Base-by-base conservation (phyloP, 192 early-diverging fungal genomes). In the Polychytrium aggregatum region DNA sequence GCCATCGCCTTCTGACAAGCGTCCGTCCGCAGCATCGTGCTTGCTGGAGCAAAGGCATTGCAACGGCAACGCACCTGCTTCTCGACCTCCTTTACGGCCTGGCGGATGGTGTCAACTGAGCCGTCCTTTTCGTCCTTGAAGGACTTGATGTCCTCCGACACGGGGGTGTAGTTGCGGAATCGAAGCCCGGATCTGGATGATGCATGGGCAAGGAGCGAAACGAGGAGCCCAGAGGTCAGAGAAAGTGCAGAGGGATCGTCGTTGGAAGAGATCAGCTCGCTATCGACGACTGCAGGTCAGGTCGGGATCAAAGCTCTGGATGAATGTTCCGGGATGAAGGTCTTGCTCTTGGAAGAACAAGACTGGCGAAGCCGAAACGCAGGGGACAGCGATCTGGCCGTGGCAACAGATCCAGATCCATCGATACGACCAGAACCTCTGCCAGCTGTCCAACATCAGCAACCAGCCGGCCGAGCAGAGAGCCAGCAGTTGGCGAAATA, bases 101-200 rank as follows among this genome's bases (percentile, higher is more conserved):
- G 67, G 0, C 55, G 47, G 16, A 62, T 62, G 25, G 70, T 71
- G 9, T 60, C 50, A 30, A 70, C 72, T 21, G 71, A 58, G 18
- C 49, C 48, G 38, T 55, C 57, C n/a, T 61, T 59, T 6, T 64
- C 39, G 9, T 48, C 31, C 6, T 31, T 22, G n/a, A 30, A 56
- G 5, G 59, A 21, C 37, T 69, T 67, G 46, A 82, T 43, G 11
- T 61, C 42, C 34, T 70, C 58, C 44, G 70, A 62, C 28, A 48
- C 33, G 0, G 79, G 79, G 20, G 59, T 55, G 46, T 82, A 82
- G 50, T 72, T 79, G 30, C 77, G 62, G 59, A 68, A 78, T 41
- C 51, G 60, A 25, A 62, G 62, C 57, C 50, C 51, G 44, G 40
- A 46, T 48, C 36, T 26, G 25, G 16, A 1, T 13, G 59, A 42